Evolutionary conservation across 2,329 filamentous ascomycete species (phyloP).

Genomic region (Cytospora paraplurivora): DNA sequence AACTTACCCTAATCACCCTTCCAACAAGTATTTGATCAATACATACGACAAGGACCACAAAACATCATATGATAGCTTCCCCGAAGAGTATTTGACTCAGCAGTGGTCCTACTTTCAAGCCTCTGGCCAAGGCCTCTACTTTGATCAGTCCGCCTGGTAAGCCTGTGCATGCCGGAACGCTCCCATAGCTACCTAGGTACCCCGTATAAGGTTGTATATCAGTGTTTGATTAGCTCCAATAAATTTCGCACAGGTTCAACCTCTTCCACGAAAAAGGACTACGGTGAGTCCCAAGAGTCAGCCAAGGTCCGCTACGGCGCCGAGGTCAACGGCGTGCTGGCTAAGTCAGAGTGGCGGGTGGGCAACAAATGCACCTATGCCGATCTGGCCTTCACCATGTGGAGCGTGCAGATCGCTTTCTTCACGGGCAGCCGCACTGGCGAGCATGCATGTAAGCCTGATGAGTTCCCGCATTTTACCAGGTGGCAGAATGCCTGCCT

Average conservation of each 20-base stretch:
- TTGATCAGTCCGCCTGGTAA: constrained; percentile 43
- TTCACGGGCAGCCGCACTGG: constrained; percentile 21
- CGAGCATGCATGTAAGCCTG: constrained; percentile 12
- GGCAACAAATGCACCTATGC: constrained; percentile 14
- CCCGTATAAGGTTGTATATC: not conserved
- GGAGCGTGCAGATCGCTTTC: constrained; percentile 16
- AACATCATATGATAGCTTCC: constrained; percentile 44
- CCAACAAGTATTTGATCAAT: constrained; percentile 48
- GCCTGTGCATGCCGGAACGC: constrained; percentile 42
- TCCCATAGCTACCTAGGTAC: constrained; percentile 34
- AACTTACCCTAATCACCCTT: not conserved
- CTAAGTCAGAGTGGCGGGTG: constrained; percentile 1
- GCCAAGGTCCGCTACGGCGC: constrained; percentile 14
- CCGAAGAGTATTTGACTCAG: constrained; percentile 41
- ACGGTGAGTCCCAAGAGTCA: constrained; percentile 28
- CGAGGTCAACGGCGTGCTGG: constrained; percentile 1
- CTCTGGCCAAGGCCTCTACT: constrained; percentile 47
- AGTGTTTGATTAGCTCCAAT: constrained; percentile 11
- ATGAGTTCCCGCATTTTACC: constrained; percentile 17
- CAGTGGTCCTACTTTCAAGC: constrained; percentile 46
- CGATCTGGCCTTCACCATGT: constrained; percentile 22
- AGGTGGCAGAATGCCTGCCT: constrained; percentile 17
- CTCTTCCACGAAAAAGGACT: constrained; percentile 16
- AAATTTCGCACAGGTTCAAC: constrained; percentile 8
- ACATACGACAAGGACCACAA: constrained; percentile 48